Base-by-base conservation (phyloP, 345 rosid species). In the Brassica incana region DNA sequence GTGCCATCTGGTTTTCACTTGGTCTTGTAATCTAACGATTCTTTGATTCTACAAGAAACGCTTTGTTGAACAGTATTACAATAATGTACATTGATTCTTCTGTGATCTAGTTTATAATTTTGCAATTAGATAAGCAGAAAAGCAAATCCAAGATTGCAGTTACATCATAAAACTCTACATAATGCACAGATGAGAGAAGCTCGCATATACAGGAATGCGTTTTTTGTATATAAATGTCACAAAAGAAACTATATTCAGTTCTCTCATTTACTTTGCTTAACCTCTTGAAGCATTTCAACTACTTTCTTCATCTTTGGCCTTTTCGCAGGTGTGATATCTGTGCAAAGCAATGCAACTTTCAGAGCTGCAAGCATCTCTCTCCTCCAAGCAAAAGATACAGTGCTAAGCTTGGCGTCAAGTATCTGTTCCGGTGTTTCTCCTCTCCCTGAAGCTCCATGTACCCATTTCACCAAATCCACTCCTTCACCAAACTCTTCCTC, bases 311-410 rank as follows among this genome's bases (percentile, higher is more conserved):
- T 92, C 78, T 91, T 90, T 38, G 99, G 99, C 65, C 98, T 88
- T 74, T 87, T 82, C 0, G 95, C 92, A 23, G 97, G 97, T 33
- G 88, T 85, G 73, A 75, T 73, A 35, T 88, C 91, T 0, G 98
- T 93, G 85, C 99, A 96, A 36, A 88, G 82, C 65, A 96, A 81
- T 45, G 97, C 99, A 32, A 96, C 84, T 85, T 92, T 92, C 76
- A 96, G 87, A 77, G 96, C 97, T n/a, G 91, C 90, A 73, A 95
- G 92, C 99, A 95, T 95, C 79, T 95, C 98, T 83, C 84, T 89
- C 82, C 99, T 87, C 99, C 98, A 95, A 15, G 85, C 87, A 65
- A 93, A 95, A 36, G 97, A 93, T 30, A 96, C 91, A 0, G 88
- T 88, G 82, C 90, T 89, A 74, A 93, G 95, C 88, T 82, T 88